phyloP scores from a whole-genome alignment of 768 basidiomycete genomes.

The Gloeopeniophorella convolvens region DNA sequence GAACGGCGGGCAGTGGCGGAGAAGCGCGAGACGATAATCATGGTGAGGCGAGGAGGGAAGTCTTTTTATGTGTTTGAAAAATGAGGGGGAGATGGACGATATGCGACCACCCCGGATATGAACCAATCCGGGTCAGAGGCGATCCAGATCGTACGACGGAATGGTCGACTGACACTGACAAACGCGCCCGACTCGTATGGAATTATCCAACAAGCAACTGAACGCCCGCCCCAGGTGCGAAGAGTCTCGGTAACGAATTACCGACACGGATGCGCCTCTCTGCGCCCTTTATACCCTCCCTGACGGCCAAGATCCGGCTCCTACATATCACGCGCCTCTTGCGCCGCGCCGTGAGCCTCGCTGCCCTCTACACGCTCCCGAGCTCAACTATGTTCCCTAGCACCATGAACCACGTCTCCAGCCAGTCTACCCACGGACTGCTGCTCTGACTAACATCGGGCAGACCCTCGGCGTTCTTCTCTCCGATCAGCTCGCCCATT shows the following conservation, averaged over 20 bases:
- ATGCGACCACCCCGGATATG: slow-evolving; percentile 21
- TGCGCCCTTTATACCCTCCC: no score
- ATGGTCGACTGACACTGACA: slow-evolving; percentile 10
- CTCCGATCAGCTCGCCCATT: slow-evolving; percentile 62
- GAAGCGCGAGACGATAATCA: slow-evolving; percentile 28
- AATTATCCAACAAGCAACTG: not conserved
- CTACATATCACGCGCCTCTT: no score
- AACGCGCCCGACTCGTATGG: slow-evolving; percentile 11
- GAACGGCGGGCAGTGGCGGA: slow-evolving; percentile 35
- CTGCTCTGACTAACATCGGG: slow-evolving; percentile 19
- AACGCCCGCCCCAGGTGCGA: no score
- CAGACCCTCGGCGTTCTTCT: slow-evolving; percentile 30
- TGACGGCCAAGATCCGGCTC: no score
- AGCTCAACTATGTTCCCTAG: slow-evolving; percentile 55
- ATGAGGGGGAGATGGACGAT: not conserved
- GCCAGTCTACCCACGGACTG: slow-evolving; percentile 38
- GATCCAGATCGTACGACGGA: slow-evolving; percentile 18
- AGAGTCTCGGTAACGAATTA: no score
- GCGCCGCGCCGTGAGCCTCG: not conserved
- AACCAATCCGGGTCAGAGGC: slow-evolving; percentile 20
- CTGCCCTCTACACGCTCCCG: slow-evolving; percentile 22
- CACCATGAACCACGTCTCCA: slow-evolving; percentile 77
- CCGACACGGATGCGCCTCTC: no score
- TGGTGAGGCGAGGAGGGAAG: not conserved
- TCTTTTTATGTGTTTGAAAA: not conserved